Percentiles rank a stretch among this genome's conserved stretches.
phyloP scores from a whole-genome alignment of 768 basidiomycete species.

The Phylloporus rhodoxanthus region DNA sequence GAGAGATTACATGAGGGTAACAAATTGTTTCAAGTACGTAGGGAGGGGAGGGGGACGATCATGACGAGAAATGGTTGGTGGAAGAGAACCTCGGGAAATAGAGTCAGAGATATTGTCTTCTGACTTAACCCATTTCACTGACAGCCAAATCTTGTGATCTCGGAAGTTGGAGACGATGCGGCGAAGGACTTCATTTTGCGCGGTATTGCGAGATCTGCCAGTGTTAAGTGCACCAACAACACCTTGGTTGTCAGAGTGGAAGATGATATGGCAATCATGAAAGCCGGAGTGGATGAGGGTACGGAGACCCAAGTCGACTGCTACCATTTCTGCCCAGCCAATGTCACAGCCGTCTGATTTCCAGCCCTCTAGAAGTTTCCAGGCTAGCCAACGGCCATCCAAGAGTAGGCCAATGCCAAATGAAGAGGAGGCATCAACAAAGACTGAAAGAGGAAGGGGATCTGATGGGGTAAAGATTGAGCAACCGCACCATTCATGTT shows the following conservation, averaged over 20 bases:
- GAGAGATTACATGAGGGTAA: neutral
- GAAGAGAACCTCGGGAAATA: slow-evolving; percentile 34
- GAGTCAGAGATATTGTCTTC: too few species aligned
- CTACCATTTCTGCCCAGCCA: neutral
- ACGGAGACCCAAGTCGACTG: neutral
- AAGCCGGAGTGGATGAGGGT: slow-evolving; percentile 10
- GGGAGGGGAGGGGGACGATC: slow-evolving; percentile 1
- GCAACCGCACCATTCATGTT: neutral
- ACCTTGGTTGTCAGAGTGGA: slow-evolving; percentile 40
- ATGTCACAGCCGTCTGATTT: neutral
- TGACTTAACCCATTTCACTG: too few species aligned
- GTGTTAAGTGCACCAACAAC: slow-evolving; percentile 23
- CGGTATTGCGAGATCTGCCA: neutral
- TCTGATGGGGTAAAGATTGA: neutral
- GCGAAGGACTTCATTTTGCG: neutral
- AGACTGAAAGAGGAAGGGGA: neutral
- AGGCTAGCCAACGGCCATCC: neutral
- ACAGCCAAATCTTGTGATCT: too few species aligned
- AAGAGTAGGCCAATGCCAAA: neutral
- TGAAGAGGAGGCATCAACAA: neutral
- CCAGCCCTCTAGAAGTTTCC: neutral
- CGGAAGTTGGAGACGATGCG: too few species aligned
- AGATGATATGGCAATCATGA: slow-evolving; percentile 16
- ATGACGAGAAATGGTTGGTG: slow-evolving; percentile 2
- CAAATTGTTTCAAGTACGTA: neutral